A percentile compares a stretch with the other conserved stretches of the same genome.
phyloP scores from a whole-genome alignment of 2,329 filamentous ascomycete genomes.

The Fusarium haematococcum region DNA sequence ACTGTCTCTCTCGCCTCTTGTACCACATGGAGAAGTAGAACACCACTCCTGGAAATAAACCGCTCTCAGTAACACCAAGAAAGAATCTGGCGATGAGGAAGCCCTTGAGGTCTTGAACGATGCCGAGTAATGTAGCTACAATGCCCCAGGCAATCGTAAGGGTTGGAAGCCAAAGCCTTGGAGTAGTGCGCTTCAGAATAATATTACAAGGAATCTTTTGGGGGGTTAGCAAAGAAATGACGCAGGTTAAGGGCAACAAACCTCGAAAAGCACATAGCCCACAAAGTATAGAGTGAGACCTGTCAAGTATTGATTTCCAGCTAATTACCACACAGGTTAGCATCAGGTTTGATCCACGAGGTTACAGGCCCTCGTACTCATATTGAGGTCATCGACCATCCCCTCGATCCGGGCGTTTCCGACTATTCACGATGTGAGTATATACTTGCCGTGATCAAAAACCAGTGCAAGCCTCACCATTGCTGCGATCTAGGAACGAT shows the following conservation, averaged over 20 bases:
- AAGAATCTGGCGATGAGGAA: constrained; percentile 67
- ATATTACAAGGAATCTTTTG: constrained; percentile 70
- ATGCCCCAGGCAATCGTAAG: constrained; percentile 68
- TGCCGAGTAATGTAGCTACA: constrained; percentile 62
- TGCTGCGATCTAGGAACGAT: constrained; percentile 69
- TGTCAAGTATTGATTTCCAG: constrained; percentile 72
- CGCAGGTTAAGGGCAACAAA: constrained; percentile 25
- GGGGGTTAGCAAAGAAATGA: not conserved
- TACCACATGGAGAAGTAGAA: constrained; percentile 68
- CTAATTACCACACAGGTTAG: constrained; percentile 42
- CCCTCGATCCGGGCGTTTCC: constrained; percentile 70
- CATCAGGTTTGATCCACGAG: accelerated
- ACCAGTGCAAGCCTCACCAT: constrained; percentile 55
- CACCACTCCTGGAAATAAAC: constrained; percentile 63
- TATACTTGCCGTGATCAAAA: constrained; percentile 37
- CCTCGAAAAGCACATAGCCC: constrained; percentile 69
- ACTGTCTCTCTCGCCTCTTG: constrained; percentile 65
- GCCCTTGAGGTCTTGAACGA: constrained; percentile 62
- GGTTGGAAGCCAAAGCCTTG: constrained; percentile 67
- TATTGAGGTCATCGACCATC: constrained; percentile 62
- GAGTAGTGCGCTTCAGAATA: constrained; percentile 70
- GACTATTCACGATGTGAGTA: constrained; percentile 54
- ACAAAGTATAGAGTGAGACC: constrained; percentile 76
- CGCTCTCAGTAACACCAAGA: constrained; percentile 65
- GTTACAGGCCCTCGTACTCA: constrained; percentile 55